Base-by-base conservation (phyloP, 345 rosid species). In the Stellera chamaejasme region DNA sequence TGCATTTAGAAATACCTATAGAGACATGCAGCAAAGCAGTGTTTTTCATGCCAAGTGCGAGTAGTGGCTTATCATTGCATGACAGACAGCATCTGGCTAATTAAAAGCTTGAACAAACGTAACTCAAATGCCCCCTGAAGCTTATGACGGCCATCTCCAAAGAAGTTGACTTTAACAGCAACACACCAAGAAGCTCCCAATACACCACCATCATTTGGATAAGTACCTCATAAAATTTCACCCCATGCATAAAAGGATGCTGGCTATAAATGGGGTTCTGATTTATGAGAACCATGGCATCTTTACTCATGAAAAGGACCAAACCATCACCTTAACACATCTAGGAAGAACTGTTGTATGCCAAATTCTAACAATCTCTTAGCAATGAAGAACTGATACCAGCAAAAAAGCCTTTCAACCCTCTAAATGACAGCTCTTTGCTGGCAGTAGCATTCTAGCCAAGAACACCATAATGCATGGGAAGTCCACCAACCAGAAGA, bases 21-120 rank as follows among this genome's bases (percentile, higher is more conserved):
- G 15, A 49, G 27, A 43, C 13, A 10, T 43, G 54, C 50, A 55
- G 14, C 16, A 54, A 41, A 54, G 27, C 5, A 61, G 51, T 13
- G 12, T 13, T 54, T 44, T 55, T 41, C 58, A 32, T 4, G 39
- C 9, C 39, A 32, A 32, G 39, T 32, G 39, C 39, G 62, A 62
- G 62, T 66, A 70, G 76, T 66, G 60, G 61, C 78, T 62, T 54
- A 58, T 58, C 48, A 66, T 64, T 57, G 68, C 13, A 48, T 65
- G 62, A 66, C 62, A 46, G 66, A 59, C 61, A 56, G 65, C 67
- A 60, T 58, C 72, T 63, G 63, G 69, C 64, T 49, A 65, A 65
- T 57, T 61, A 61, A 48, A 46, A 63, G 68, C 75, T 67, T 61
- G 49, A 72, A 67, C 43, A 53, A 47, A 53, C 48, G 26, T 48